A percentile compares a stretch with the other conserved stretches of the same genome.
Evolutionary conservation across 495 filamentous ascomycete genomes (phyloP).

Genomic region (Penicillium parvum): DNA sequence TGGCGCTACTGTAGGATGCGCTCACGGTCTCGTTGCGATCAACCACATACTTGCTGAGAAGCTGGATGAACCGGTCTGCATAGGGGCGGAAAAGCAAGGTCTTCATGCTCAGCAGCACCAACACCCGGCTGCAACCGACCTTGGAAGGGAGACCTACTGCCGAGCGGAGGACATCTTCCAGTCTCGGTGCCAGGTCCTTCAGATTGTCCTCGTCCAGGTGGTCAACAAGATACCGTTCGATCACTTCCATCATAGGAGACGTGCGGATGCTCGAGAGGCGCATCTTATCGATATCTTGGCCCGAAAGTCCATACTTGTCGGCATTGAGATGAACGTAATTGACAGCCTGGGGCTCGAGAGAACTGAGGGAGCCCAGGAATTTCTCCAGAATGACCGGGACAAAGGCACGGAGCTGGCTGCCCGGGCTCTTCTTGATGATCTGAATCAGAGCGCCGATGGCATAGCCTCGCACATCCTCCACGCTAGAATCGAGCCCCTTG

Average conservation of each 20-base stretch:
- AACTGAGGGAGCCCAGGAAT: constrained; percentile 73
- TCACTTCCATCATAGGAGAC: constrained; percentile 90
- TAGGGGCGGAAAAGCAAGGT: constrained; percentile 69
- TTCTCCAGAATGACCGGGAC: constrained; percentile 77
- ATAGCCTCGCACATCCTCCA: constrained; percentile 75
- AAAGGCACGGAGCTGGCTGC: constrained; percentile 68
- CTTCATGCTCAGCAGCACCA: constrained; percentile 81
- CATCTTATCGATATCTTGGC: constrained; percentile 81
- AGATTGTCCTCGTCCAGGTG: constrained; percentile 74
- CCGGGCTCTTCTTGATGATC: constrained; percentile 78
- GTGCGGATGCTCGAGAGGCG: constrained; percentile 71
- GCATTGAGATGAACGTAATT: constrained; percentile 92
- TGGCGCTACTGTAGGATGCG: constrained; percentile 75
- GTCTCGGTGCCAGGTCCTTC: constrained; percentile 60
- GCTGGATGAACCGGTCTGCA: constrained; percentile 69
- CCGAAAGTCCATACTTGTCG: constrained; percentile 74
- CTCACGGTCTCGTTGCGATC: constrained; percentile 90
- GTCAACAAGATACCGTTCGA: constrained; percentile 79
- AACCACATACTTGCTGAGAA: constrained; percentile 71
- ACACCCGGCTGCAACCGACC: constrained; percentile 78
- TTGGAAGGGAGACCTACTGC: constrained; percentile 89
- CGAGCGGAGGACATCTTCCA: constrained; percentile 75
- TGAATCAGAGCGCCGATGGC: constrained; percentile 73
- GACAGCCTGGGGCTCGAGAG: constrained; percentile 77
- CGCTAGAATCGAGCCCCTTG: constrained; percentile 80